Percentiles rank a stretch among this genome's conserved stretches.
Conservation (phyloP, 2,329 filamentous ascomycete species). For the Colletotrichum sidae region DNA sequence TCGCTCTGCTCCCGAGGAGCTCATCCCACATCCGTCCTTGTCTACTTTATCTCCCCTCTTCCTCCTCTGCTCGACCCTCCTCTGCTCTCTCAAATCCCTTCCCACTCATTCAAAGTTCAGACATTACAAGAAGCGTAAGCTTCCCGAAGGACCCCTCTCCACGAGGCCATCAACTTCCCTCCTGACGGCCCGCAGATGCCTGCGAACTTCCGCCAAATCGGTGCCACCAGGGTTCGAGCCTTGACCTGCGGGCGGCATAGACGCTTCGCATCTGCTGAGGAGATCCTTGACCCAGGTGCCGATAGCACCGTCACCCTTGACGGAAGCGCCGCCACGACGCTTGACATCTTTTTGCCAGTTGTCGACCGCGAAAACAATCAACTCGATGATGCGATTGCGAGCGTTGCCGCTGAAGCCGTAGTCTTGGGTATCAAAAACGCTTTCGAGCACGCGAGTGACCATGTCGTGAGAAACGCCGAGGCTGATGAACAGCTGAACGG, state of each 20-base stretch:
- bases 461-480: conserved; percentile 68
- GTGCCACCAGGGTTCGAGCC: conserved; percentile 58
- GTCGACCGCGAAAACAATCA: conserved; percentile 62
- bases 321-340: conserved; percentile 54
- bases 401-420: conserved; percentile 66
- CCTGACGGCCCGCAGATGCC: conserved; percentile 55
- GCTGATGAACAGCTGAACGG: conserved; percentile 65
- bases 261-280: conserved; percentile 61
- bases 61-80: neutral
- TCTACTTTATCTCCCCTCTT: conserved; percentile 16
- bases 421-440: conserved; percentile 69
- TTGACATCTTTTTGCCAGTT: conserved; percentile 63
- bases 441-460: conserved; percentile 66
- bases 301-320: conserved; percentile 52
- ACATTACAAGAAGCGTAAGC: conserved; percentile 58
- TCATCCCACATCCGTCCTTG: conserved; percentile 14
- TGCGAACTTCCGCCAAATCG: conserved; percentile 57
- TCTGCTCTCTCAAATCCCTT: neutral
- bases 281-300: conserved; percentile 61
- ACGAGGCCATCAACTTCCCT: conserved; percentile 58
- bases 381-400: conserved; percentile 64
- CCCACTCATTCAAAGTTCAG: conserved; percentile 11
- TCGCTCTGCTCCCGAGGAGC: neutral
- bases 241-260: conserved; percentile 53
- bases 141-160: conserved; percentile 55